Percentiles rank a stretch among this genome's conserved stretches.
These are phyloP conservation scores for Simmondsia chinensis DNA, from an alignment of 148 eudicot genomes.

Conservation along the genomic window DNA sequence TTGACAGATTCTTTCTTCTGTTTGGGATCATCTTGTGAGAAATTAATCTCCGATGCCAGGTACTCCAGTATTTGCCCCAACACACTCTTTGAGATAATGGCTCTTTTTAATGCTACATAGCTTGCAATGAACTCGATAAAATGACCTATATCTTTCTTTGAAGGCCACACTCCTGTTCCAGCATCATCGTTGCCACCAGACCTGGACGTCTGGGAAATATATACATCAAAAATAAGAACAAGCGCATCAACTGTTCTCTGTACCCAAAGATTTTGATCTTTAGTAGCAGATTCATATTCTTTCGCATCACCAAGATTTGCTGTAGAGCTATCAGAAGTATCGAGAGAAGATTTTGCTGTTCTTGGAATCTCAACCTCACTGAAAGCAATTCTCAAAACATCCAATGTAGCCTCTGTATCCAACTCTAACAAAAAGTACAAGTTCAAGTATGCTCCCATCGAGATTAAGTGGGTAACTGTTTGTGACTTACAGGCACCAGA, in stretches of 20 bases:
- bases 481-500: conserved; percentile 47
- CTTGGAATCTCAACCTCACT: conserved; percentile 23
- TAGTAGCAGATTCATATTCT: conserved; percentile 17
- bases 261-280: conserved; percentile 31
- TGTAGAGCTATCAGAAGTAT: conserved; percentile 20
- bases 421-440: conserved; percentile 61
- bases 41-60: conserved; percentile 47
- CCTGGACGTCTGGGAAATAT: conserved; percentile 32
- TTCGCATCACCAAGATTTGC: conserved; percentile 14
- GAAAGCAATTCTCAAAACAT: conserved; percentile 66
- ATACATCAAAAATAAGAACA: conserved; percentile 46
- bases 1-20: conserved; percentile 22
- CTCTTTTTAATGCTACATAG: conserved; percentile 47
- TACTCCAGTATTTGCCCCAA: conserved; percentile 72
- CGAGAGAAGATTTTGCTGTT: conserved; percentile 15
- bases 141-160: conserved; percentile 53
- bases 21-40: conserved; percentile 20
- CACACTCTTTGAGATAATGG: conserved; percentile 45
- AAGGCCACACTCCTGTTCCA: conserved; percentile 58
- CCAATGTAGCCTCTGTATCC: conserved; percentile 85
- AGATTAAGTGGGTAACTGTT: conserved; percentile 25
- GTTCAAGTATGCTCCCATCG: conserved; percentile 37
- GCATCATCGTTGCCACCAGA: conserved; percentile 31
- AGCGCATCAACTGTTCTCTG: conserved; percentile 75
- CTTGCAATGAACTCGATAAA: conserved; percentile 70